Evolutionary conservation across 768 basidiomycete species (phyloP).

Genomic region (Candolleomyces aberdarensis): DNA sequence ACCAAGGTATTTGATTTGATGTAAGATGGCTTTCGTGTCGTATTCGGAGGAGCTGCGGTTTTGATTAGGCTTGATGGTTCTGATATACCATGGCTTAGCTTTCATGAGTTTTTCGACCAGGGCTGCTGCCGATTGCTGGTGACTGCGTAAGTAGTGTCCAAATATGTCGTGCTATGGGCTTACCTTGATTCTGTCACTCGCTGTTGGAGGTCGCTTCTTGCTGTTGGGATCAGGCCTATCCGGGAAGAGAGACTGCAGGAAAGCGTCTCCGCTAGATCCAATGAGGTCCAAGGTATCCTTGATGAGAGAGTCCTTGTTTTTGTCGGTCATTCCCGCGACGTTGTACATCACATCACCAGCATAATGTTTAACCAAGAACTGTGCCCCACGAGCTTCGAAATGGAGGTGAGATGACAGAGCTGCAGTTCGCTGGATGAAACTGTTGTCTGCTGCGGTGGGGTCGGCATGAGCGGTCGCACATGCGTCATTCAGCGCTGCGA

Average conservation of each 20-base stretch:
- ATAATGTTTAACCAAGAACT: conserved; percentile 95
- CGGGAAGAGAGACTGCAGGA: conserved; percentile 86
- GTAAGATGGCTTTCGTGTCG: conserved; percentile 90
- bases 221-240: conserved; percentile 94
- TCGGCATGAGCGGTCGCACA: conserved; percentile 98
- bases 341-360: conserved; percentile 99
- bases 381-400: conserved; percentile 90
- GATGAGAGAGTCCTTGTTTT: conserved; percentile 97
- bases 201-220: conserved; percentile 97
- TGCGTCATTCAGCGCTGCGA: conserved; percentile 98
- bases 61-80: conserved; percentile 99
- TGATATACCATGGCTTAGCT: conserved; percentile 95
- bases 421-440: conserved; percentile 89
- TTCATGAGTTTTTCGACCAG: conserved; percentile 98
- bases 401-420: conserved; percentile 82
- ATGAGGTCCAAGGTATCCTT: conserved; percentile 94
- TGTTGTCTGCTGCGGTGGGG: conserved; percentile 92
- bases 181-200: conserved; percentile 96
- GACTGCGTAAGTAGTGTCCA: not conserved
- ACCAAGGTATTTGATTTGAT: conserved; percentile 99
- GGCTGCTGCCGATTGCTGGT: conserved; percentile 85
- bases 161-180: conserved; percentile 2
- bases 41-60: conserved; percentile 92
- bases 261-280: conserved; percentile 73
- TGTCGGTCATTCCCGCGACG: conserved; percentile 97